Evolutionary conservation across 805 yeast species (phyloP), one percentile per base, ranked within the genome.

Genomic region (Kazachstania taianensis): DNA sequence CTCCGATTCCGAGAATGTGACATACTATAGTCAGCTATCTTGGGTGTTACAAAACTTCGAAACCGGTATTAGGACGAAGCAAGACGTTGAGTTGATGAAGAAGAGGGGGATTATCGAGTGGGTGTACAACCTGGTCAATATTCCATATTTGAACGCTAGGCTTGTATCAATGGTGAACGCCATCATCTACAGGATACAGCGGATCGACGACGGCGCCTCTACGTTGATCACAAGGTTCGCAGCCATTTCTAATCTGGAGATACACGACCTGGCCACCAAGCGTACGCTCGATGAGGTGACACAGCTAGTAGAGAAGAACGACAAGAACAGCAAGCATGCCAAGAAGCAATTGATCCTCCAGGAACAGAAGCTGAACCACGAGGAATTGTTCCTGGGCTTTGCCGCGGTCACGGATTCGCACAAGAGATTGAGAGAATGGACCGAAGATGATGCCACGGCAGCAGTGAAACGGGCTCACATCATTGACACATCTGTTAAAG

Each of bases 351-450:
- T 74, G 34, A 66, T 69, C 39, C 45, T 69, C 33, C 33, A 69
- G 40, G 71, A 73, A 43, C 46, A 76, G 7, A 58, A 66, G 3
- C 33, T 70, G 3, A 68, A 74, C 33, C 32, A 38, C 16, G 35
- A 46, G 25, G 58, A 59, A 35, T 24, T 55, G 13, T 38, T 44
- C 13, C 23, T 36, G 5, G 46, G 63, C 29, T 47, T 43, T 28
- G 33, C 36, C 1, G 48, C 40, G 5, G 52, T 67, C 10, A 61
- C 65, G 4, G 53, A 52, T 1, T 53, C 63, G 2, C 72, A 69
- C 37, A 79, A 80, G 48, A 70, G 87, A 55, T 50, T 75, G 1
- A 46, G 62, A 20, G 78, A 75, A 2, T 81, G 89, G 87, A 62
- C 75, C 4, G 62, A 59, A 30, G 70, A 61, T 12, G 83, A 79